Evolutionary conservation across 1,284 basidiomycete genomes (phyloP), one percentile per base, ranked within the genome.

Genomic region (Waitea zeae): DNA sequence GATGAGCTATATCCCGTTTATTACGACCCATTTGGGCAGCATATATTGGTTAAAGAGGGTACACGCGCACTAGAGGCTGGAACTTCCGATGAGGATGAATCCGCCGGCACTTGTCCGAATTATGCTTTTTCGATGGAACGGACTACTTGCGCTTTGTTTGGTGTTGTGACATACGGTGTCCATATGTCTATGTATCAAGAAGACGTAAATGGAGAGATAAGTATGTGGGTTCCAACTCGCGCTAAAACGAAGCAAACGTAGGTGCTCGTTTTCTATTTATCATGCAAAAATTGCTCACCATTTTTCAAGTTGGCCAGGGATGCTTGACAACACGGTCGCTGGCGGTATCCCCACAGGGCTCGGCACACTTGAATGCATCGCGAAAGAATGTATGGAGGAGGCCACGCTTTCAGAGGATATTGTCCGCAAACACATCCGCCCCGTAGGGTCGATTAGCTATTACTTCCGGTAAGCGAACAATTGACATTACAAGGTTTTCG

Each of bases 331-430:
- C 50, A 75, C 66, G 18, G 78, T 81, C 19, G 81, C 81, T 9
- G 81, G 82, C 2, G 81, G 81, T 9, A 79, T 82, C 17, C 67
- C 77, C 0, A 72, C 77, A 5, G 87, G 90, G 2, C 76, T 83
- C 55, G 53, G 62, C 0, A 60, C 72, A 0, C 69, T 82, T 36
- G 81, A 90, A 36, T 67, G 76, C 3, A 63, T 97, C 35, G 67
- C 95, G 29, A 92, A 95, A 48, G 93, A 98, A 54, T 82, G 86
- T 42, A 77, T 76, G 62, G 92, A 96, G 49, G 90, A 96, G 53
- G 92, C 88, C 12, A 84, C 75, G 43, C 62, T 95, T 14, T 58
- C 66, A 1, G 71, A 74, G 36, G 51, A 62, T 9, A 47, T 87
- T 20, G 72, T 84, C 2, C 56, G 63, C 31, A 54, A 59, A 29